These are phyloP conservation scores for Mariannaea elegans DNA, from an alignment of 2,329 filamentous ascomycete genomes.

Conservation along the genomic window DNA sequence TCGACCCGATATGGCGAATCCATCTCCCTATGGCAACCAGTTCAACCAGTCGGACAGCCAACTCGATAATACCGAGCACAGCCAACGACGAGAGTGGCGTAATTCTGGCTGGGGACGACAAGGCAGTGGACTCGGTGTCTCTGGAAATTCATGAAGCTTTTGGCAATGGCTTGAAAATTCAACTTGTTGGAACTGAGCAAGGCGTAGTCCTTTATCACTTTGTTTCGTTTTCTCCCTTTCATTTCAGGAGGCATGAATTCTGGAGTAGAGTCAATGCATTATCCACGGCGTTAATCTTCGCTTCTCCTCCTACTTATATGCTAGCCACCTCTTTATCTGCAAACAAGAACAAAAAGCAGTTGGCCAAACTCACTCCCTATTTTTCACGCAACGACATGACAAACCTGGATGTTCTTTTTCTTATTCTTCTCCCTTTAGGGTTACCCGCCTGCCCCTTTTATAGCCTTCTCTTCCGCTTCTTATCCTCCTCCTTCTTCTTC, in stretches of 20 bases:
- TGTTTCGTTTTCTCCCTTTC: conserved; percentile 26
- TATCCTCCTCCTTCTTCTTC: conserved; percentile 7
- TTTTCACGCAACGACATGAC: conserved; percentile 34
- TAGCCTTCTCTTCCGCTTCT: conserved; percentile 21
- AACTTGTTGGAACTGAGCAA: conserved; percentile 28
- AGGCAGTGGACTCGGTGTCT: conserved; percentile 59
- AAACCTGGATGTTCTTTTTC: conserved; percentile 31
- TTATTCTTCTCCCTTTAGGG: conserved; percentile 9
- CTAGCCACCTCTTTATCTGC: conserved; percentile 17
- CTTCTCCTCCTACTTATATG: conserved; percentile 28
- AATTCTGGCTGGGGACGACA: conserved; percentile 65
- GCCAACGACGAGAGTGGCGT: conserved; percentile 63
- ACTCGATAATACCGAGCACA: conserved; percentile 50
- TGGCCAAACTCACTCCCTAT: conserved; percentile 23
- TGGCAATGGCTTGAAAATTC: conserved; percentile 25
- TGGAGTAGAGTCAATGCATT: conserved; percentile 50
- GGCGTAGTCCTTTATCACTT: conserved; percentile 21
- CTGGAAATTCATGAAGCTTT: conserved; percentile 51
- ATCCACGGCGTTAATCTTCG: conserved; percentile 47
- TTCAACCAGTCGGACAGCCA: conserved; percentile 56
- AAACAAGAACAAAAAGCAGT: conserved; percentile 29
- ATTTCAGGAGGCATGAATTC: conserved; percentile 42
- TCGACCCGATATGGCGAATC: conserved; percentile 52
- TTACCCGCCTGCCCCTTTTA: conserved; percentile 8
- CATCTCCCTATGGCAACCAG: conserved; percentile 56